These are phyloP conservation scores for Pulveroboletus frians DNA, from an alignment of 768 basidiomycete species.

Conservation along the genomic window DNA sequence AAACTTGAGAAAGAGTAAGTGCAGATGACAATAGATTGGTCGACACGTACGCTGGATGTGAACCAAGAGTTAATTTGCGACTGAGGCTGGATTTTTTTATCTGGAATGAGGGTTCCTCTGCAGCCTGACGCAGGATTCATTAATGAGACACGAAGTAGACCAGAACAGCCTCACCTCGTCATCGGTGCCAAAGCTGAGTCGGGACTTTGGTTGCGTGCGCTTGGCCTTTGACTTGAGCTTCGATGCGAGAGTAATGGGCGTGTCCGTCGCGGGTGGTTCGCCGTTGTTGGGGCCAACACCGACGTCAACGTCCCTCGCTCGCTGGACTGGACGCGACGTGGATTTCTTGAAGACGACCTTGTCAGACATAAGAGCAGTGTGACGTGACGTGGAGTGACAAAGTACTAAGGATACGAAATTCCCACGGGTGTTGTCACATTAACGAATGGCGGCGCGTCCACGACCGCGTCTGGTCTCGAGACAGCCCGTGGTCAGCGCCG, in stretches of 20 bases:
- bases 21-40: neutral
- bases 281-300: slow-evolving; percentile 29
- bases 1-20: slow-evolving; percentile 25
- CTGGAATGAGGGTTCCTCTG: slow-evolving; percentile 62
- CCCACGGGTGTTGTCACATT: slow-evolving; percentile 23
- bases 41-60: slow-evolving; percentile 44
- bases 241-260: slow-evolving; percentile 55
- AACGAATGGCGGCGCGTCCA: slow-evolving; percentile 35
- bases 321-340: slow-evolving; percentile 35
- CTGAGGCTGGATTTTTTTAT: slow-evolving; percentile 80
- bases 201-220: slow-evolving; percentile 59
- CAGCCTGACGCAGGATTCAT: slow-evolving; percentile 42
- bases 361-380: slow-evolving; percentile 15
- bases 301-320: slow-evolving; percentile 36
- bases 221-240: slow-evolving; percentile 71
- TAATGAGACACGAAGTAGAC: slow-evolving; percentile 6
- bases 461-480: slow-evolving; percentile 44
- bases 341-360: slow-evolving; percentile 42
- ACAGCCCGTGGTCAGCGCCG: slow-evolving; percentile 5
- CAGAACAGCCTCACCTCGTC: slow-evolving; percentile 49
- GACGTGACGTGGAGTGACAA: slow-evolving; percentile 19
- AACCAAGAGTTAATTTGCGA: slow-evolving; percentile 53
- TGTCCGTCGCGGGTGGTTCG: slow-evolving; percentile 23
- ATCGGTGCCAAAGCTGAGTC: slow-evolving; percentile 72
- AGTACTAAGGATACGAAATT: slow-evolving; percentile 4